A percentile compares a stretch with the other conserved stretches of the same genome.
Conservation (phyloP, 169 alveolate species). For the Eimeria acervulina region DNA sequence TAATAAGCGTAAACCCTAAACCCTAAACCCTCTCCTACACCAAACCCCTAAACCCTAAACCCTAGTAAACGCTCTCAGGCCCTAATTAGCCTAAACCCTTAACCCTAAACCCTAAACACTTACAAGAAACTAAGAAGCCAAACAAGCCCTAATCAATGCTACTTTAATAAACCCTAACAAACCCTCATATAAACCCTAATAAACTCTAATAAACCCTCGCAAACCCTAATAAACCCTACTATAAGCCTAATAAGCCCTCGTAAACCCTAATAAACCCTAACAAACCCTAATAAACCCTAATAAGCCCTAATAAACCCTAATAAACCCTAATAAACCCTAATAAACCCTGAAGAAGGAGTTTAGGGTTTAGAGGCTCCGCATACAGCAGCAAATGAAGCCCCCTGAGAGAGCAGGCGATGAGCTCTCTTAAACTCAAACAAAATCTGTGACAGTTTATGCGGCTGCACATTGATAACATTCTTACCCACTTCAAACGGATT, state of each 20-base stretch:
- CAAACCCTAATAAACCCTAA: background rate
- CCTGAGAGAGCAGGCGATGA: constrained; percentile 61
- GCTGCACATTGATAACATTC: constrained; percentile 84
- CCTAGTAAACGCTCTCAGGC: too few species aligned
- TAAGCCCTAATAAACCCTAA: background rate
- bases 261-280: background rate
- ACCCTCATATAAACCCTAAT: background rate
- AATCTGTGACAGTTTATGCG: constrained; percentile 56
- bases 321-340: constrained; percentile 11
- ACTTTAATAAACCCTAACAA: too few species aligned
- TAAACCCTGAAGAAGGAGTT: background rate
- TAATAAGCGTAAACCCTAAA: background rate
- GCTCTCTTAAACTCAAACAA: constrained; percentile 81
- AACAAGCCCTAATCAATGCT: background rate
- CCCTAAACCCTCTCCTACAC: constrained; percentile 9
- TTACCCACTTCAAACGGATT: constrained; percentile 87
- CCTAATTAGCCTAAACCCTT: constrained; percentile 6
- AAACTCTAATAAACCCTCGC: background rate
- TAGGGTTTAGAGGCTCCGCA: background rate
- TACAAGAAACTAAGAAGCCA: background rate
- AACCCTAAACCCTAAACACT: constrained; percentile 23
- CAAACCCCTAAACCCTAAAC: constrained; percentile 24
- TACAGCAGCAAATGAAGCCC: constrained; percentile 37
- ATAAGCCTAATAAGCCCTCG: background rate
- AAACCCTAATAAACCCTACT: background rate